Evolutionary conservation across 306 rosid species (phyloP), one percentile per base, ranked within the genome.

Genomic region (Begonia loranthoides): DNA sequence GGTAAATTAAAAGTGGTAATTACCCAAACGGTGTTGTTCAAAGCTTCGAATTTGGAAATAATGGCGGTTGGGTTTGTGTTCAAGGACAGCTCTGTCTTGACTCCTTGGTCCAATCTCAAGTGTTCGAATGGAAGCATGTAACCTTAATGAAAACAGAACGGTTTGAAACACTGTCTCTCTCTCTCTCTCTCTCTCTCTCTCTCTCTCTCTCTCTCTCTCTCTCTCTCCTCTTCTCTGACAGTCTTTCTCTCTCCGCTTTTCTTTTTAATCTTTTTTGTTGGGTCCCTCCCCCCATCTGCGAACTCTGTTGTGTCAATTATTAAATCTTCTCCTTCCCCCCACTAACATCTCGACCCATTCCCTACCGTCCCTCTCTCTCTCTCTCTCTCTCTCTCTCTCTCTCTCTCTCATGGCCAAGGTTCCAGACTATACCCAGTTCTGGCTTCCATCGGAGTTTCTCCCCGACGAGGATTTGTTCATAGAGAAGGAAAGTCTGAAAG

Each of bases 381-480:
- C 10, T 15, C 45, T 8, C 44, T 13, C 12, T 4, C 34, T 9
- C 13, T 22, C 28, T 4, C 43, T 44, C 13, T 57, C 24, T 28
- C 10, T 15, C 45, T 8, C 44, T 13, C 12, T 28, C 41, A 60
- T 60, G 65, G 65, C 65, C 19, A 13, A 44, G 10, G 19, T 50
- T 43, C 6, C 34, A 15, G 17, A 17, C 17, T 45, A 50, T 12
- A 12, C 62, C 9, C 16, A 57, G 15, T 8, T 46, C 10, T 57
- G 52, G 62, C 62, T 46, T 33, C 53, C 62, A 4, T 16, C 19
- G 17, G 21, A 49, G 19, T 49, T 49, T 49, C 52, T 49, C 52
- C 17, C 52, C 52, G 21, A 49, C 10, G 4, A 49, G 11, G 28
- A 15, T 9, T 15, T 49, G 17, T 15, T 13, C 45, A 4, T 34